A percentile compares a stretch with the other conserved stretches of the same genome.
Conservation (phyloP, 2,329 filamentous ascomycete genomes). For the Aspergillus floridensis region DNA sequence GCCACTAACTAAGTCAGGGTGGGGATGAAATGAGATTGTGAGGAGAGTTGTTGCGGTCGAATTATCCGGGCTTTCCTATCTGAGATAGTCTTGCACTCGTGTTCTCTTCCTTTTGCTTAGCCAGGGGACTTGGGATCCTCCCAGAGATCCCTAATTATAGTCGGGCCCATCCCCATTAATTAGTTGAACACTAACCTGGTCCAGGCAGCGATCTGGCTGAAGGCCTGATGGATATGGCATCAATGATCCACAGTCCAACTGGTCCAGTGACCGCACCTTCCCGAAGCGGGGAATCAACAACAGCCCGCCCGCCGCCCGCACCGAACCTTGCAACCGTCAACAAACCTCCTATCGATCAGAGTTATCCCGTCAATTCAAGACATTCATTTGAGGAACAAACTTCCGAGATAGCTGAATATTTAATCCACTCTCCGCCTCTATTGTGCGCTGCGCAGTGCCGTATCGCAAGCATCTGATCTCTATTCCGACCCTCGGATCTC, state of each 20-base stretch:
- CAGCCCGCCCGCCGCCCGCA: neutral
- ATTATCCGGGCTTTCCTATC: neutral
- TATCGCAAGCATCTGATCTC: neutral
- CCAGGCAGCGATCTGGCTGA: neutral
- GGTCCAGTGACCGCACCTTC: conserved; percentile 5
- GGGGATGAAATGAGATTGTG: neutral
- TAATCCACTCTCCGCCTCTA: no score
- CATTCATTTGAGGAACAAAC: no score
- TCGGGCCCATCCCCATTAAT: neutral
- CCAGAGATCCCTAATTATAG: neutral
- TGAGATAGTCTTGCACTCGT: no score
- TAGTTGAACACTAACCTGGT: neutral
- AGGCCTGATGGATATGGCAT: neutral
- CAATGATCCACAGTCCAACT: neutral
- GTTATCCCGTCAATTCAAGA: no score
- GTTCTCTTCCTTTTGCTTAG: neutral
- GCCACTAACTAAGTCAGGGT: no score
- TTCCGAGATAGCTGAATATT: no score
- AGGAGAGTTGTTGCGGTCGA: neutral
- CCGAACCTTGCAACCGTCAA: neutral
- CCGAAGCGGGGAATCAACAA: conserved; percentile 5
- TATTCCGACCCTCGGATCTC: conserved; percentile 1
- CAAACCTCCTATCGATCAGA: neutral
- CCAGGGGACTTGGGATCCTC: neutral
- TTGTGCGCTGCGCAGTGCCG: no score